Evolutionary conservation across 2,329 filamentous ascomycete genomes (phyloP).

Genomic region (Dactylellina cionopaga): DNA sequence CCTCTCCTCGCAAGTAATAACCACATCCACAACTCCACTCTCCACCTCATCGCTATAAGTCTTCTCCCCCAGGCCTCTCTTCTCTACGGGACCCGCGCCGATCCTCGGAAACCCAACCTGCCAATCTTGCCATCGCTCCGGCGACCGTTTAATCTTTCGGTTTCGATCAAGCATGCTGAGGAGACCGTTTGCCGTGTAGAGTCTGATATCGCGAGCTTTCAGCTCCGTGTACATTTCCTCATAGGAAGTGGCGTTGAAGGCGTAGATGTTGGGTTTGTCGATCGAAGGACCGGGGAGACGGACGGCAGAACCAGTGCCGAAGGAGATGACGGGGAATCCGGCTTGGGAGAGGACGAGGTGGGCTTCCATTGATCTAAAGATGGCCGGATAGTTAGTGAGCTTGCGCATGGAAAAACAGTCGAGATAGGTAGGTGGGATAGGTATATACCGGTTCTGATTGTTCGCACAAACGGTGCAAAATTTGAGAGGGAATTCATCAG

Average conservation of each 20-base stretch:
- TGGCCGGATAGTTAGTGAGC: no score
- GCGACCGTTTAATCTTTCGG: slow-evolving; percentile 89
- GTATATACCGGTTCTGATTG: slow-evolving; percentile 86
- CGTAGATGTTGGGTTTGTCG: slow-evolving; percentile 93
- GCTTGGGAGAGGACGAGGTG: slow-evolving; percentile 89
- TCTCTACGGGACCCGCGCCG: slow-evolving; percentile 69
- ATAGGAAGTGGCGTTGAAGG: slow-evolving; percentile 97
- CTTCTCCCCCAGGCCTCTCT: slow-evolving; percentile 41
- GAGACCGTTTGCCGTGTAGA: slow-evolving; percentile 92
- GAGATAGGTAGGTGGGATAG: neutral
- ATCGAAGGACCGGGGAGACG: slow-evolving; percentile 91
- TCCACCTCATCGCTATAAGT: slow-evolving; percentile 74
- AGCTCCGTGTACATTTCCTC: slow-evolving; percentile 94
- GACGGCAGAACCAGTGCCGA: slow-evolving; percentile 94
- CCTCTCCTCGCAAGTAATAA: slow-evolving; percentile 96
- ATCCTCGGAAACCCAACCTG: slow-evolving; percentile 83
- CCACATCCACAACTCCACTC: slow-evolving; percentile 87
- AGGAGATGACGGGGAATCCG: slow-evolving; percentile 94
- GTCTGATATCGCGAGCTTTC: slow-evolving; percentile 80
- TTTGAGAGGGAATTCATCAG: slow-evolving; percentile 69
- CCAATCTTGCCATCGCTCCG: slow-evolving; percentile 99
- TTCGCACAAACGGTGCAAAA: slow-evolving; percentile 99
- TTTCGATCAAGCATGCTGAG: slow-evolving; percentile 96
- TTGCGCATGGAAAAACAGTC: slow-evolving; percentile 31
- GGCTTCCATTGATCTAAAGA: slow-evolving; percentile 92